These are phyloP conservation scores for Spinacia oleracea DNA, from an alignment of 179 eudicot species.

Conservation along the genomic window DNA sequence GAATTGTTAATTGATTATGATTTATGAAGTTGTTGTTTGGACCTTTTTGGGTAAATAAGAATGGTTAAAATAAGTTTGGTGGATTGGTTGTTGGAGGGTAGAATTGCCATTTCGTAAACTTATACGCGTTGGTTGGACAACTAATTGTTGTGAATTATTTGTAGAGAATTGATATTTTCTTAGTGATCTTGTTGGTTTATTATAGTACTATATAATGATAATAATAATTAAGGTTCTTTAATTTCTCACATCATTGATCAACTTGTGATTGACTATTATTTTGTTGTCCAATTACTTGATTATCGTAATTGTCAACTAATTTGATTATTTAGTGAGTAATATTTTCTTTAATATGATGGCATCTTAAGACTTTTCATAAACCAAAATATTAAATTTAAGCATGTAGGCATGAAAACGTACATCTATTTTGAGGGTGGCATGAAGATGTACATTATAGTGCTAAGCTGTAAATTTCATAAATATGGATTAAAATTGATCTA, in stretches of 20 bases:
- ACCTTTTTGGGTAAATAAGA: neutral
- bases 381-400: neutral
- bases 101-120: slow-evolving; percentile 2
- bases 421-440: too few species aligned
- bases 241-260: neutral
- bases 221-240: neutral
- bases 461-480: too few species aligned
- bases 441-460: too few species aligned
- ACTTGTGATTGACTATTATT: slow-evolving; percentile 1
- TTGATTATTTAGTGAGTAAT: neutral
- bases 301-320: neutral
- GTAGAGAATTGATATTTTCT: neutral
- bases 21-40: neutral
- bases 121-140: slow-evolving; percentile 12
- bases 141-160: slow-evolving; percentile 4
- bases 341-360: neutral
- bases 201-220: neutral
- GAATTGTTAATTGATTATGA: neutral
- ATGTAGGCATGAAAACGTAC: neutral
- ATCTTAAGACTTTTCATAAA: neutral
- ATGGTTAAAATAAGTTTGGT: neutral
- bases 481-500: too few species aligned
- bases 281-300: slow-evolving; percentile 8
- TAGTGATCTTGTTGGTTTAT: neutral
- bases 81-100: slow-evolving; percentile 26